phyloP scores from a whole-genome alignment of 2,329 filamentous ascomycete genomes.

The Ceratocystis destructans region DNA sequence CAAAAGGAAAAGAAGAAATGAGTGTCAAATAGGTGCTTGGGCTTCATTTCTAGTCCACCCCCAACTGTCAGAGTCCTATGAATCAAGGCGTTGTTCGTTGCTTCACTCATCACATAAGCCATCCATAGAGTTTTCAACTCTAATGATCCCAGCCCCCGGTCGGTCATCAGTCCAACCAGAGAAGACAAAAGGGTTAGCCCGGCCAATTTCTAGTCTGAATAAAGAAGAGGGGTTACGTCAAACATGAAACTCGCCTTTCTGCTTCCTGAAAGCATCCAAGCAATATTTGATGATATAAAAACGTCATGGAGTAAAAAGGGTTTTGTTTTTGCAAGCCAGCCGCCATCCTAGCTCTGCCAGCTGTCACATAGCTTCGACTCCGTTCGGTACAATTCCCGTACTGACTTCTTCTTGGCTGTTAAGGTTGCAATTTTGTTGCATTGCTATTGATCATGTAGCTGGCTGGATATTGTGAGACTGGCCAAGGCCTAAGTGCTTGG shows the following conservation, averaged over 20 bases:
- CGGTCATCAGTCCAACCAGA: background rate
- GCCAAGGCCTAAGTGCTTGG: background rate
- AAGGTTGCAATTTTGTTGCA: background rate
- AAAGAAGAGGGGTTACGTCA: background rate
- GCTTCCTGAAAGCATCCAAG: conserved; percentile 2
- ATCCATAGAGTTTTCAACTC: background rate
- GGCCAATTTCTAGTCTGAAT: background rate
- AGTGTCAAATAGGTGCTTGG: too few relatives aligned
- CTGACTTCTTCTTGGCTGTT: background rate
- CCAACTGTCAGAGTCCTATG: too few relatives aligned
- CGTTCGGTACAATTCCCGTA: background rate
- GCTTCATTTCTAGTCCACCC: too few relatives aligned
- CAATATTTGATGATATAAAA: background rate
- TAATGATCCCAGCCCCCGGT: background rate
- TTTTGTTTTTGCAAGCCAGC: background rate
- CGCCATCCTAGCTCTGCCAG: background rate
- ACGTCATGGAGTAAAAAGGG: background rate
- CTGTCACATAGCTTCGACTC: background rate
- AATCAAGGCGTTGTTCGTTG: too few relatives aligned
- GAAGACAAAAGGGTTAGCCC: too few relatives aligned
- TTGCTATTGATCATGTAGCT: background rate
- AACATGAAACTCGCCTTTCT: conserved; percentile 1
- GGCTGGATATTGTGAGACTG: background rate
- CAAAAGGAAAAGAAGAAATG: too few relatives aligned
- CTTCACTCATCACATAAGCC: background rate